A percentile compares a stretch with the other conserved stretches of the same genome.
phyloP scores from a whole-genome alignment of 257 asterid species.

The Salvia miltiorrhiza region DNA sequence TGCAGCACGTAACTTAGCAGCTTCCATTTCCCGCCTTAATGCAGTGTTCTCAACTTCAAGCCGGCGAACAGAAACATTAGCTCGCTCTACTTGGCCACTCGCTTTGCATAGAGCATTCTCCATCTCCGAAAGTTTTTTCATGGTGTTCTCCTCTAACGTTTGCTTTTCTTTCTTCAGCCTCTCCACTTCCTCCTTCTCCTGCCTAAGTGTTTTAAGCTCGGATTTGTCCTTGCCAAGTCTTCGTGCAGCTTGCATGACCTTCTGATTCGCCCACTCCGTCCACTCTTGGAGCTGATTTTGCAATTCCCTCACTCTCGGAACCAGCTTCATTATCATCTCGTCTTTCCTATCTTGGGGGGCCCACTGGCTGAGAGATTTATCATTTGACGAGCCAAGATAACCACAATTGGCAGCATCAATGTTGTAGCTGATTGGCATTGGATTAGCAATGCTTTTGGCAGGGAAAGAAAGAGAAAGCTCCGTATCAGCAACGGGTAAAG shows the following conservation, averaged over 20 bases:
- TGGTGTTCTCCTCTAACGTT: constrained; percentile 63
- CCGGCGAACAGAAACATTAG: constrained; percentile 69
- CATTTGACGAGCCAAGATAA: constrained; percentile 33
- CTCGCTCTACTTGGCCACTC: constrained; percentile 78
- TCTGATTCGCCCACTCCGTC: constrained; percentile 99
- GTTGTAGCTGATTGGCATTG: constrained; percentile 49
- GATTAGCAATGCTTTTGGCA: constrained; percentile 44
- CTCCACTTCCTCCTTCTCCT: constrained; percentile 90
- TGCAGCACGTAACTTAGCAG: constrained; percentile 64
- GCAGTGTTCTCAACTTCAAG: constrained; percentile 68
- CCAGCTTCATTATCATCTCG: constrained; percentile 74
- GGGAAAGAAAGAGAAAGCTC: constrained; percentile 90
- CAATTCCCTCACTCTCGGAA: constrained; percentile 63
- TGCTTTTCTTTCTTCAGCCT: constrained; percentile 85
- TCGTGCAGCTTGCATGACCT: constrained; percentile 95
- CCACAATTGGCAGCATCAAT: constrained; percentile 36
- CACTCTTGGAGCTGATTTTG: constrained; percentile 91
- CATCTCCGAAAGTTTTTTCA: constrained; percentile 85
- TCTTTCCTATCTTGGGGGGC: constrained; percentile 69
- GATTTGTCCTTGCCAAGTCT: constrained; percentile 85
- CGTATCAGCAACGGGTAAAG: constrained; percentile 71
- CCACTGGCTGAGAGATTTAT: constrained; percentile 47
- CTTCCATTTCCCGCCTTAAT: constrained; percentile 78
- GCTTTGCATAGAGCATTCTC: constrained; percentile 81
- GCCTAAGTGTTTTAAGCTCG: constrained; percentile 87